phyloP scores from a whole-genome alignment of 116 monocot genomes.

The Iris pallida region DNA sequence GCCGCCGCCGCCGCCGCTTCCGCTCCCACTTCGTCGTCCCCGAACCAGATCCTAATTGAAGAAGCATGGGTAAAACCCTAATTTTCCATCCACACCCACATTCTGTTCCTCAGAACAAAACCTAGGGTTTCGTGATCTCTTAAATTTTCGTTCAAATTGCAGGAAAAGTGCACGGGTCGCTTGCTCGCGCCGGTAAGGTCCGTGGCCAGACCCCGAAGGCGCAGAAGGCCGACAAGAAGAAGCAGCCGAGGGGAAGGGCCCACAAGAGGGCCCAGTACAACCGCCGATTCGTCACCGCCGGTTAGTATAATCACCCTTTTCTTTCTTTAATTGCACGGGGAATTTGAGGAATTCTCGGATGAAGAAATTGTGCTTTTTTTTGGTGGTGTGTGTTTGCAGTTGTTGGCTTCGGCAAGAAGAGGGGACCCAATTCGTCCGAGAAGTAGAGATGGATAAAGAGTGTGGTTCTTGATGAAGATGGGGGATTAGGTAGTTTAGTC shows the following conservation, averaged over 20 bases:
- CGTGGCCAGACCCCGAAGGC: constrained; percentile 90
- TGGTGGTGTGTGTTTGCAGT: constrained; percentile 26
- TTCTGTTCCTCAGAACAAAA: too few species aligned
- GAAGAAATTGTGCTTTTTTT: too few species aligned
- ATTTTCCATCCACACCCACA: too few species aligned
- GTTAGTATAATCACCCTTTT: constrained; percentile 11
- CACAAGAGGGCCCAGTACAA: constrained; percentile 95
- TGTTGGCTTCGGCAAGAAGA: constrained; percentile 80
- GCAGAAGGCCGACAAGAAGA: constrained; percentile 94
- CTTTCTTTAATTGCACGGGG: neutral
- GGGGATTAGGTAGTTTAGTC: neutral
- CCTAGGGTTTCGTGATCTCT: neutral
- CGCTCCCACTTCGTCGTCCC: too few species aligned
- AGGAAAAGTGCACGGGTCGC: constrained; percentile 93
- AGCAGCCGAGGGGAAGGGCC: constrained; percentile 78
- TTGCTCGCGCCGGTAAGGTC: constrained; percentile 94
- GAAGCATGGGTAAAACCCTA: too few species aligned
- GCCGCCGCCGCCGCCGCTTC: too few species aligned
- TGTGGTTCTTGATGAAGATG: neutral
- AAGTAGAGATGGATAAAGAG: constrained; percentile 30
- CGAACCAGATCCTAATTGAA: too few species aligned
- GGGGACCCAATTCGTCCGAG: constrained; percentile 72
- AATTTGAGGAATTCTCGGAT: too few species aligned
- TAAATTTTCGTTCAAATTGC: neutral
- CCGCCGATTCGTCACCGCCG: constrained; percentile 87